phyloP scores from a whole-genome alignment of 495 filamentous ascomycete genomes.

The Tuber magnatum region DNA sequence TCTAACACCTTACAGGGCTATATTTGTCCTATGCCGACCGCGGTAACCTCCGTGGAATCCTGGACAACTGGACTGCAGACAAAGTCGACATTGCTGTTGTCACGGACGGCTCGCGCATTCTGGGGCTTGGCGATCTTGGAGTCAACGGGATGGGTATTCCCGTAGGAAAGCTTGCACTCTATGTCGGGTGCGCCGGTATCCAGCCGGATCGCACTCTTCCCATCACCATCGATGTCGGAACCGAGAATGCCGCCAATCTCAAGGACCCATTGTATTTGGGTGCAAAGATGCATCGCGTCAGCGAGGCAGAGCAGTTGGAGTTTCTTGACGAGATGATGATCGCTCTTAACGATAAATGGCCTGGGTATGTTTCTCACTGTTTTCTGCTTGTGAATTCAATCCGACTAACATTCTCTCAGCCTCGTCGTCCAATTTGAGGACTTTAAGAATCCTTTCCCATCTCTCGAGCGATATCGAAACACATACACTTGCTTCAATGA shows the following conservation, averaged over 20 bases:
- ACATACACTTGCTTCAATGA: constrained; percentile 96
- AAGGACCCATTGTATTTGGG: constrained; percentile 94
- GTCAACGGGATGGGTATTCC: constrained; percentile 98
- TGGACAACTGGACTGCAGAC: constrained; percentile 67
- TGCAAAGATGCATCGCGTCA: constrained; percentile 70
- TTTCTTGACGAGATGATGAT: constrained; percentile 98
- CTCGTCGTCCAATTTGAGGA: constrained; percentile 98
- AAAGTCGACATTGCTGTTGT: constrained; percentile 90
- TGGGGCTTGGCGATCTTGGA: constrained; percentile 91
- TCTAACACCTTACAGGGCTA: constrained; percentile 47
- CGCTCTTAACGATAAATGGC: constrained; percentile 76
- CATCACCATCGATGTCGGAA: constrained; percentile 85
- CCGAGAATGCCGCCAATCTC: constrained; percentile 77
- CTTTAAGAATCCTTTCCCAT: constrained; percentile 96
- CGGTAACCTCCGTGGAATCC: constrained; percentile 62
- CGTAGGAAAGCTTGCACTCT: constrained; percentile 87
- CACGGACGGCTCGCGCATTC: constrained; percentile 92
- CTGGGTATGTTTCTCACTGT: constrained; percentile 49
- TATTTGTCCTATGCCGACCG: constrained; percentile 70
- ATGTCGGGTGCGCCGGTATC: constrained; percentile 95
- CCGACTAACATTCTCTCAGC: constrained; percentile 42
- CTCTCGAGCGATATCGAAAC: constrained; percentile 78
- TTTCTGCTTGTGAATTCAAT: constrained; percentile 29
- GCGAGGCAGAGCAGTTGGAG: constrained; percentile 73
- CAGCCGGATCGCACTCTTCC: constrained; percentile 85